Conservation (phyloP, 495 filamentous ascomycete species). For the Chaetomium tenue region DNA sequence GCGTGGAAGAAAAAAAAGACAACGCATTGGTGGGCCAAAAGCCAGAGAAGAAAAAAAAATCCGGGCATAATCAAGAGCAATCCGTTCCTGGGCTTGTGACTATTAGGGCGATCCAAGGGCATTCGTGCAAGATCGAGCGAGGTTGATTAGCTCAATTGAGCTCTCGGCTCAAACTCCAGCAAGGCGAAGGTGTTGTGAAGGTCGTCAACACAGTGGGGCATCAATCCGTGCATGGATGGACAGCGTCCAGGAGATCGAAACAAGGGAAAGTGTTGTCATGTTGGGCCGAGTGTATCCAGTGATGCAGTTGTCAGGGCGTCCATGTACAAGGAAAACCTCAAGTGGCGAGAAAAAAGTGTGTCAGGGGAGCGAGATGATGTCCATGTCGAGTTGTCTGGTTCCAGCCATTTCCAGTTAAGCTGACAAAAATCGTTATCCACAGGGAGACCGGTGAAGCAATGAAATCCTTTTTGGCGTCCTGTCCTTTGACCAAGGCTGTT, state of each 20-base stretch:
- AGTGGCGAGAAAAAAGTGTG: background rate
- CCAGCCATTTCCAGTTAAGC: background rate
- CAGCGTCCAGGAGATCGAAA: background rate
- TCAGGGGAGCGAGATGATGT: background rate
- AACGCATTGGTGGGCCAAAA: constrained; percentile 7
- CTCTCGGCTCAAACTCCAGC: background rate
- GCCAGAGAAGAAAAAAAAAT: constrained; percentile 5
- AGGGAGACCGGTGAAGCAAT: background rate
- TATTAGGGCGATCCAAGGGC: background rate
- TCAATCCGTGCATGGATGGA: background rate
- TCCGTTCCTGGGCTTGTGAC: background rate
- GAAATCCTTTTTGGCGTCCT: background rate
- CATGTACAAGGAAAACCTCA: background rate
- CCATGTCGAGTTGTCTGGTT: background rate
- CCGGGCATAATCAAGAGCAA: constrained; percentile 3
- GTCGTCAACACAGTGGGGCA: background rate
- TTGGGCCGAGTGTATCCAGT: background rate
- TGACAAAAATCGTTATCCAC: background rate
- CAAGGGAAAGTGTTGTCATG: background rate
- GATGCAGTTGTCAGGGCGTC: background rate
- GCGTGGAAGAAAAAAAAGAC: background rate
- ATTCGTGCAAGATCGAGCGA: background rate
- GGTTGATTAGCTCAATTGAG: background rate
- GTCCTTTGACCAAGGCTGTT: background rate
- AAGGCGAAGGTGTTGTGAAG: background rate